These are phyloP conservation scores for Pestalotiopsis sp. DNA, from an alignment of 2,329 filamentous ascomycete species.

Conservation along the genomic window DNA sequence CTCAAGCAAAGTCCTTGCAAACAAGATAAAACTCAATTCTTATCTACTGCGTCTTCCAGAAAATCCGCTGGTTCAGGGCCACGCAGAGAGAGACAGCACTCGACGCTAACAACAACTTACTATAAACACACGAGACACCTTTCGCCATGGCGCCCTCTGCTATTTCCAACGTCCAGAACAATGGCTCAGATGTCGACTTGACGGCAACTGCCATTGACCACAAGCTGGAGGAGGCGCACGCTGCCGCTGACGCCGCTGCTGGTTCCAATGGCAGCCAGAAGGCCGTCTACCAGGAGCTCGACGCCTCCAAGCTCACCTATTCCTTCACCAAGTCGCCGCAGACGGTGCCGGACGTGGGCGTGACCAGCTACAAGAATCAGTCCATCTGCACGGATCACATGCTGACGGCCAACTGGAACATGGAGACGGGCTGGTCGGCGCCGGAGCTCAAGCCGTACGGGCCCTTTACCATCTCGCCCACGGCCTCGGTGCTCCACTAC, in stretches of 20 bases:
- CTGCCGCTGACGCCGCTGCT: constrained; percentile 28
- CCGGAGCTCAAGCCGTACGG: constrained; percentile 69
- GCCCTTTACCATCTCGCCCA: constrained; percentile 68
- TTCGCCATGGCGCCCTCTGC: constrained; percentile 51
- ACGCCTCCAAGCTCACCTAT: constrained; percentile 64
- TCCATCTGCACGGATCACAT: constrained; percentile 84
- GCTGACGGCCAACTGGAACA: constrained; percentile 68
- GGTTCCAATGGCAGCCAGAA: constrained; percentile 28
- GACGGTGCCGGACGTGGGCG: constrained; percentile 29
- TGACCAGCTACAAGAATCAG: constrained; percentile 37
- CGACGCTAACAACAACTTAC: not conserved
- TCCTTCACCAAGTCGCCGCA: constrained; percentile 35
- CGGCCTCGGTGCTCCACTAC: constrained; percentile 72
- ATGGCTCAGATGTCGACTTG: constrained; percentile 52
- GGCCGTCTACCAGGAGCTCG: constrained; percentile 59
- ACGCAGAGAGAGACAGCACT: not conserved
- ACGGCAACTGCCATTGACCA: constrained; percentile 54
- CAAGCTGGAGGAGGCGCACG: constrained; percentile 43
- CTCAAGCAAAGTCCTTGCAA: not conserved
- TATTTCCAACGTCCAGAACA: constrained; percentile 37
- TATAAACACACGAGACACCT: not conserved
- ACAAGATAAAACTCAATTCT: not conserved
- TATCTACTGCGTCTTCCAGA: not conserved
- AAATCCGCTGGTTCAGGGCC: not conserved
- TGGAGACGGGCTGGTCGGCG: constrained; percentile 62